phyloP scores from a whole-genome alignment of 805 yeast genomes.

The Starmerella apis region DNA sequence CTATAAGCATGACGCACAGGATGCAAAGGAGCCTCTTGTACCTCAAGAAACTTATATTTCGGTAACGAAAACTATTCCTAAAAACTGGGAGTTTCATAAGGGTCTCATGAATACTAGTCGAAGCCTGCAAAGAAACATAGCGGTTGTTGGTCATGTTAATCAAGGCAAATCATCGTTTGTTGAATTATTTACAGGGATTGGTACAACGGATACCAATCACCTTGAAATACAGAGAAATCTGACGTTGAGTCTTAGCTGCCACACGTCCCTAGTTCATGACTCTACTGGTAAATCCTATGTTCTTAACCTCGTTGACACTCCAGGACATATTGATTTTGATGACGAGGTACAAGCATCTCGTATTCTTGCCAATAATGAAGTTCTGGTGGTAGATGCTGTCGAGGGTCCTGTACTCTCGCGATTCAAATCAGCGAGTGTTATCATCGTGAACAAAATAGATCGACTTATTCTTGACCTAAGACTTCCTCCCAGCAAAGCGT shows the following conservation, averaged over 20 bases:
- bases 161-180: slow-evolving; percentile 81
- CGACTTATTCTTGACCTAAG: slow-evolving; percentile 69
- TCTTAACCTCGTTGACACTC: slow-evolving; percentile 67
- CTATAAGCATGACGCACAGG: slow-evolving; percentile 44
- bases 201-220: not conserved
- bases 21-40: slow-evolving; percentile 54
- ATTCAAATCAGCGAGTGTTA: slow-evolving; percentile 33
- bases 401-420: slow-evolving; percentile 60
- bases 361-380: slow-evolving; percentile 51
- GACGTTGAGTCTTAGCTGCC: slow-evolving; percentile 52
- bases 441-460: slow-evolving; percentile 73
- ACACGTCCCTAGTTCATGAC: slow-evolving; percentile 50
- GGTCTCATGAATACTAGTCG: slow-evolving; percentile 41
- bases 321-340: slow-evolving; percentile 79
- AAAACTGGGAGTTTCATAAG: slow-evolving; percentile 41
- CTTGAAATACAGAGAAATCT: slow-evolving; percentile 59
- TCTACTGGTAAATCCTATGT: slow-evolving; percentile 45
- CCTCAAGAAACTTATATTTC: slow-evolving; percentile 47
- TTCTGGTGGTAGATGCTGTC: slow-evolving; percentile 68
- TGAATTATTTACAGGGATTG: slow-evolving; percentile 30
- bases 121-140: slow-evolving; percentile 59
- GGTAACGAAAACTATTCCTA: slow-evolving; percentile 33
- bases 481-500: slow-evolving; percentile 65
- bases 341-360: slow-evolving; percentile 61
- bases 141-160: slow-evolving; percentile 68